Percentiles rank a stretch among this genome's conserved stretches.
phyloP scores from a whole-genome alignment of 2,329 filamentous ascomycete genomes.

The Botrytis medusae region DNA sequence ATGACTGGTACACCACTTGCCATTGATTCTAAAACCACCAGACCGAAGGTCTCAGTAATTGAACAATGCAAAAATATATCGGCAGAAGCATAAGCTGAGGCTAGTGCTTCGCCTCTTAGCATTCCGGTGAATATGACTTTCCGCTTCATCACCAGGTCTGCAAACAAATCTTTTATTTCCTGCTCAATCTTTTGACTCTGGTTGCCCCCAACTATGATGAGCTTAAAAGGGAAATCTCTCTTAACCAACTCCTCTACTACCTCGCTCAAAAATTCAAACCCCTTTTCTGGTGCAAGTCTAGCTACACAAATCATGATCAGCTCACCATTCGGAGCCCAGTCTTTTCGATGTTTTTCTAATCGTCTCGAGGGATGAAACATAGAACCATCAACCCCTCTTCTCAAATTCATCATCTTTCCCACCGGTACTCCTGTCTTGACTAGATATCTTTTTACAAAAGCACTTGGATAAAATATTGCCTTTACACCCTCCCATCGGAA shows the following conservation, averaged over 20 bases:
- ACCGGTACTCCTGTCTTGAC: conserved; percentile 54
- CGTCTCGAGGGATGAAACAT: conserved; percentile 58
- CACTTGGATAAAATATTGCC: conserved; percentile 68
- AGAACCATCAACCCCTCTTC: conserved; percentile 63
- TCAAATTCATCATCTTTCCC: conserved; percentile 59
- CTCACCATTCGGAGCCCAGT: conserved; percentile 61
- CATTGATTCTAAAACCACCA: conserved; percentile 71
- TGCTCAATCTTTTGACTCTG: conserved; percentile 61
- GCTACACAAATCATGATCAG: conserved; percentile 66
- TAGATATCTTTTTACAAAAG: conserved; percentile 62
- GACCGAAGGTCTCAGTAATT: conserved; percentile 52
- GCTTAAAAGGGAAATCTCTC: conserved; percentile 58
- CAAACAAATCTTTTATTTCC: conserved; percentile 61
- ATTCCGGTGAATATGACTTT: conserved; percentile 68
- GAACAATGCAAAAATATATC: conserved; percentile 71
- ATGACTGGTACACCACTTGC: conserved; percentile 68
- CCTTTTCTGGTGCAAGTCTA: conserved; percentile 68
- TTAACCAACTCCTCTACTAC: conserved; percentile 55
- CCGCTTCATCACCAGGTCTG: conserved; percentile 47
- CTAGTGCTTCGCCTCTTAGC: conserved; percentile 58
- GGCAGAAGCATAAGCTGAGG: conserved; percentile 65
- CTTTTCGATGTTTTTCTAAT: conserved; percentile 51
- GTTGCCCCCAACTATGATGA: conserved; percentile 68
- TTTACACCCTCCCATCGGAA: conserved; percentile 62
- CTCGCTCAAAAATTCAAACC: conserved; percentile 65